These are phyloP conservation scores for Articulospora tetracladia DNA, from an alignment of 495 filamentous ascomycete species.

Conservation along the genomic window DNA sequence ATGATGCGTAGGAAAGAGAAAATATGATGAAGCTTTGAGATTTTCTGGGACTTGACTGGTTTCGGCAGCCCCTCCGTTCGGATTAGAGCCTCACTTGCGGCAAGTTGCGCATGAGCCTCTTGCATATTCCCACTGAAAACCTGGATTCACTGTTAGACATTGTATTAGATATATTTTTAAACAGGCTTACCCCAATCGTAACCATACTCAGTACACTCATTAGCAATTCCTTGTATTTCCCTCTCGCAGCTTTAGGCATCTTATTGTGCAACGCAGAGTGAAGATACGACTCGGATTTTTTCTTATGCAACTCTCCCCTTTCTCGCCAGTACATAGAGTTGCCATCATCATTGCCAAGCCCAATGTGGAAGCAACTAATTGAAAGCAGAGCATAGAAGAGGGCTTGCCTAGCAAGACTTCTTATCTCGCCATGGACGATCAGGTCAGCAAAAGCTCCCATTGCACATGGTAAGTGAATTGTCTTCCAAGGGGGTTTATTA, in stretches of 20 bases:
- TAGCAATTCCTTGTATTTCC: neutral
- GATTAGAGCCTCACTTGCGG: neutral
- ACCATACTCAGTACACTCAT: neutral
- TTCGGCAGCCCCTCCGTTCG: neutral
- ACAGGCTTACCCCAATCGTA: neutral
- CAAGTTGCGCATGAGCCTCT: neutral
- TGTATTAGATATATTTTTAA: neutral
- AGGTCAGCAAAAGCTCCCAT: neutral
- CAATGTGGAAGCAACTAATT: neutral
- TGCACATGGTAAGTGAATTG: neutral
- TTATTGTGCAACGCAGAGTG: neutral
- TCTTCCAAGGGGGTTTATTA: neutral
- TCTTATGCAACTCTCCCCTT: neutral
- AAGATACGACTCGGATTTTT: neutral
- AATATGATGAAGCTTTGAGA: constrained; percentile 1
- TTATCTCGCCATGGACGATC: neutral
- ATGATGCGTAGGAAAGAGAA: constrained; percentile 1
- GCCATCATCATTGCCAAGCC: neutral
- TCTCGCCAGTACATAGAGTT: neutral
- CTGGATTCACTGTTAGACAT: neutral
- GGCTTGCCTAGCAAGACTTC: neutral
- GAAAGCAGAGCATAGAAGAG: neutral
- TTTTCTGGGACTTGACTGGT: neutral
- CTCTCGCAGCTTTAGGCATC: neutral
- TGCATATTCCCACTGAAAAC: constrained; percentile 2